Conservation (phyloP, 352 stramenopile species). For the Globisporangium yorkense region DNA sequence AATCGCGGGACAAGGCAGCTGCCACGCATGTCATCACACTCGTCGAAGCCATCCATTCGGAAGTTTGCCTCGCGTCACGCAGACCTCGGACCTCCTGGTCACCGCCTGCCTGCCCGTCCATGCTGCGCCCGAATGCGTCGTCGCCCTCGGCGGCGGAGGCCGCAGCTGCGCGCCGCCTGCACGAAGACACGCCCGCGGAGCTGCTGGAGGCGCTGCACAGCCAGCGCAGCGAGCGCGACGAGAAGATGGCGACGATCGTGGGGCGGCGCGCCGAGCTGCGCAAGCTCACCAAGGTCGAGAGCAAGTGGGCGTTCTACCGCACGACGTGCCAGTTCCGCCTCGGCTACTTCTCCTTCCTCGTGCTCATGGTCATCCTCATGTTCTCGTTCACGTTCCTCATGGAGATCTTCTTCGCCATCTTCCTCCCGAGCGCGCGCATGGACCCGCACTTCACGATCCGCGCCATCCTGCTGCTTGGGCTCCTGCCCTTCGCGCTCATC, state of each 20-base stretch:
- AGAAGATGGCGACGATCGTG: conserved; percentile 49
- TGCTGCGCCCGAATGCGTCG: conserved; percentile 4
- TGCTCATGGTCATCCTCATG: conserved; percentile 88
- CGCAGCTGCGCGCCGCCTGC: neutral
- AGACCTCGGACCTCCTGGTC: too few species aligned
- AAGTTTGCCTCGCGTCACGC: too few species aligned
- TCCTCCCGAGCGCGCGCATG: conserved; percentile 66
- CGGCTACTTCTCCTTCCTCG: conserved; percentile 86
- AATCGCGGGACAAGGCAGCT: too few species aligned
- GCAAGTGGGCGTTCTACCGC: conserved; percentile 74
- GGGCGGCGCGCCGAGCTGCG: conserved; percentile 62
- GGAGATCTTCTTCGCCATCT: conserved; percentile 90
- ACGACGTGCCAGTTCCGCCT: conserved; percentile 77
- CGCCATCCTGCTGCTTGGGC: conserved; percentile 53
- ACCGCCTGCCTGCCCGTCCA: neutral
- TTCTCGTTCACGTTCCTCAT: conserved; percentile 88
- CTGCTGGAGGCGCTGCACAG: conserved; percentile 15
- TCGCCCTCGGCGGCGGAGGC: conserved; percentile 1
- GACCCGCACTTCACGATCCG: conserved; percentile 72
- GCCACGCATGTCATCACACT: too few species aligned
- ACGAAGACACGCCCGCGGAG: conserved; percentile 11
- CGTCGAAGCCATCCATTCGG: too few species aligned
- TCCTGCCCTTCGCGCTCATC: conserved; percentile 75
- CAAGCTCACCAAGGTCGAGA: conserved; percentile 53
- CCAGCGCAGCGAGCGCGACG: conserved; percentile 33